Base-by-base conservation (phyloP, 164 flowering plant genomes). In the Hamamelis virginiana region DNA sequence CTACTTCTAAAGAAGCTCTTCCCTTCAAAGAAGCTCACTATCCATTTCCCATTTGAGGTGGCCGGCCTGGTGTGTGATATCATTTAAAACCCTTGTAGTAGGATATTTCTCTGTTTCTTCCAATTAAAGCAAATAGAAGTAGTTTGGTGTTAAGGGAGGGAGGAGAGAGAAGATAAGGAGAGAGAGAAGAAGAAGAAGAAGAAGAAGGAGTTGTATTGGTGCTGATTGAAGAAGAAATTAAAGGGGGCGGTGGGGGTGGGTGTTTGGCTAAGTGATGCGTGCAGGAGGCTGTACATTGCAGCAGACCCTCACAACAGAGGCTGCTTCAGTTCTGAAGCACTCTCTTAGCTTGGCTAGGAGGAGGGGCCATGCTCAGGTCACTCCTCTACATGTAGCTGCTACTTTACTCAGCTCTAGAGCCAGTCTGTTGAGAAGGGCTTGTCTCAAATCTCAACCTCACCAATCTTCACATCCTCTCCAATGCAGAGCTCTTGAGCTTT, bases 231-330 rank as follows among this genome's bases (percentile, higher is more conserved):
- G n/a, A n/a, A n/a, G n/a, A n/a, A n/a, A n/a, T n/a, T n/a, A 44
- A 72, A 23, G 79, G 82, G 85, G 90, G 88, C 73, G 77, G 82
- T 72, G 75, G 77, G 68, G 66, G 63, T 72, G 81, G 79, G 68
- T 67, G 61, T 72, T n/a, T 68, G 62, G 70, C 64, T 18, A 79
- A 86, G 90, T 87, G 63, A 93, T 91, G 97, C 96, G 95, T 65
- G 80, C 93, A 85, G 92, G 94, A 80, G 87, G 77, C 67, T 76
- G 83, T 73, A 73, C 97, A 63, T 84, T 83, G 46, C 97, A 91
- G 84, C 97, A 95, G 92, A 87, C 97, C 85, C 96, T 92, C 84
- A 87, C 97, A 65, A 51, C 94, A 69, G 98, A 92, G 89, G 97
- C 97, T 79, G 96, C 97, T 78, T 82, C 90, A 46, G 93, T 87